Conservation (phyloP, 225 moss, liverwort and hornwort genomes). For the Straminergon stramineum region DNA sequence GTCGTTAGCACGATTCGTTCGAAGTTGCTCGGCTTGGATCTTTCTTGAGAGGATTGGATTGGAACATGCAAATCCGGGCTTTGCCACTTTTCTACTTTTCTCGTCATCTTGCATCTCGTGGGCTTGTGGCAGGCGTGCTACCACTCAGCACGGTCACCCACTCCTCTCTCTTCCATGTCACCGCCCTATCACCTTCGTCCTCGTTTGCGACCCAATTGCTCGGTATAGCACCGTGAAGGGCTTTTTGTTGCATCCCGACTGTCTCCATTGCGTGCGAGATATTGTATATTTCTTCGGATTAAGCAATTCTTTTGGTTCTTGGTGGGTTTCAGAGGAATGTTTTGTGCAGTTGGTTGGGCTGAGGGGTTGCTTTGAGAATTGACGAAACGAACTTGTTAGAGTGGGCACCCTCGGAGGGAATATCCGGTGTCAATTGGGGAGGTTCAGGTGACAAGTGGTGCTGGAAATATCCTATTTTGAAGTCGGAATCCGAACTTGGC, state of each 20-base stretch:
- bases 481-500: background rate
- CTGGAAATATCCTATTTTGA: background rate
- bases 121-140: conserved; percentile 28
- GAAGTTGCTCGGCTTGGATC: background rate
- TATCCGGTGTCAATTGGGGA: background rate
- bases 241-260: background rate
- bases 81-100: background rate
- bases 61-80: background rate
- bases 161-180: background rate
- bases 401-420: background rate
- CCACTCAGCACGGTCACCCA: conserved; percentile 12
- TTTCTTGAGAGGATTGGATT: background rate
- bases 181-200: background rate
- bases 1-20: background rate
- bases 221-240: background rate
- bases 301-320: background rate
- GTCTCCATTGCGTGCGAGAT: background rate
- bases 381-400: background rate
- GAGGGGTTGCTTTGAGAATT: background rate
- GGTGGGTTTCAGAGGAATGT: background rate
- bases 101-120: conserved; percentile 7
- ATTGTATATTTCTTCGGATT: background rate
- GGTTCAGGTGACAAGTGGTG: background rate
- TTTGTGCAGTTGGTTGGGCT: background rate
- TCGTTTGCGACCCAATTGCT: background rate